phyloP scores from a whole-genome alignment of 1,284 basidiomycete species.

The Tetrapyrgos nigripes region DNA sequence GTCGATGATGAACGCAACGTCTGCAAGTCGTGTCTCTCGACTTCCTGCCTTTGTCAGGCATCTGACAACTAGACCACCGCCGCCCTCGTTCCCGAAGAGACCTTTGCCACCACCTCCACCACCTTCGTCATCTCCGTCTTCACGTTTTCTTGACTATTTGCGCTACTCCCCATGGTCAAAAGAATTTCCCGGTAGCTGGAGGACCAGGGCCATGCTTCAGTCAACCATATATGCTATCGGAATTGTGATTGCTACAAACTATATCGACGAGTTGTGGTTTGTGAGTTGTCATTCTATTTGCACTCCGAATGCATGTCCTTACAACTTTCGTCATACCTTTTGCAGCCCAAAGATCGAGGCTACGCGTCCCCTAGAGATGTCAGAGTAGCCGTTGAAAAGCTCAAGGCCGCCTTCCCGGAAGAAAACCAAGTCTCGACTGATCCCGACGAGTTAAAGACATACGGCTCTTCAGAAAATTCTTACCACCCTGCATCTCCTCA shows the following conservation, averaged over 20 bases:
- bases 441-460: conserved; percentile 51
- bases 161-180: conserved; percentile 13
- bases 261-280: conserved; percentile 32
- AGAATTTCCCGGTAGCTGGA: conserved; percentile 8
- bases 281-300: conserved; percentile 28
- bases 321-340: not conserved
- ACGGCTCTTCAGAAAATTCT: conserved; percentile 73
- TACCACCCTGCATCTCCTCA: conserved; percentile 72
- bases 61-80: not conserved
- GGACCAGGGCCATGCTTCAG: conserved; percentile 8
- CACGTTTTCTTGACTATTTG: conserved; percentile 1
- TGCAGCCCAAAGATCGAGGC: conserved; percentile 21
- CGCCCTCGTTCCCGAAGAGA: not conserved
- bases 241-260: conserved; percentile 20
- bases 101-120: not conserved
- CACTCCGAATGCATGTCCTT: not conserved
- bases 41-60: not conserved
- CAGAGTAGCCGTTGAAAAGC: conserved; percentile 58
- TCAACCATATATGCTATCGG: not conserved
- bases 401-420: conserved; percentile 53
- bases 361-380: conserved; percentile 58
- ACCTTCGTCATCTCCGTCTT: not conserved
- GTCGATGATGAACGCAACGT: too few species aligned
- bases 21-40: too few species aligned
- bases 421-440: conserved; percentile 55